These are phyloP conservation scores for Massariosphaeria phaeospora DNA, from an alignment of 495 filamentous ascomycete genomes.

Conservation along the genomic window DNA sequence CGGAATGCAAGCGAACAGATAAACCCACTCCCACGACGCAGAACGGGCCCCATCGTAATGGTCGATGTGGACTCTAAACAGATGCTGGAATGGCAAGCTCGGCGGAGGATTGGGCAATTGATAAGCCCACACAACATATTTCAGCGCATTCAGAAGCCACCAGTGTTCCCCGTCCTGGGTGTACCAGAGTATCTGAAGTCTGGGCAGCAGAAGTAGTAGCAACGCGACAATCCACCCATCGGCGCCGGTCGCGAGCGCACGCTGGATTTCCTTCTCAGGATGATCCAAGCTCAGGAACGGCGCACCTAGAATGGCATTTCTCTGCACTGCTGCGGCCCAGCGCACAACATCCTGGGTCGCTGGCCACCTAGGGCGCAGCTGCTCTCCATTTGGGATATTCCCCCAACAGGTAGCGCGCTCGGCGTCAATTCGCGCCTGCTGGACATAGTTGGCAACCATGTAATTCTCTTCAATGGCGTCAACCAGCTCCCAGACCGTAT, in stretches of 20 bases:
- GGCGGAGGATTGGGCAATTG: background rate
- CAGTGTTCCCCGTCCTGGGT: background rate
- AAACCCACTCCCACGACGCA: background rate
- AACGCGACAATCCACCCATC: conserved; percentile 7
- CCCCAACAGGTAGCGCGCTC: too few species aligned
- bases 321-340: too few species aligned
- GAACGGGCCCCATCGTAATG: background rate
- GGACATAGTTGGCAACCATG: background rate
- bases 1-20: background rate
- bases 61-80: background rate
- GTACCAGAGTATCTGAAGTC: conserved; percentile 1
- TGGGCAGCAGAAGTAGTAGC: conserved; percentile 1
- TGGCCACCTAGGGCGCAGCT: too few species aligned
- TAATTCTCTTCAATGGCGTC: background rate
- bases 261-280: too few species aligned
- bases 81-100: background rate
- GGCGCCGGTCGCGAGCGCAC: background rate
- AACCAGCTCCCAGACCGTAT: background rate
- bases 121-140: background rate
- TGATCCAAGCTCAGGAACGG: too few species aligned
- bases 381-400: too few species aligned
- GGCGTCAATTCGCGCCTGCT: background rate
- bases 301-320: too few species aligned
- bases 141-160: background rate
- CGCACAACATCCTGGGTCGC: background rate